Conservation (phyloP, 139 green algal genomes). For the Eudorina sp. region DNA sequence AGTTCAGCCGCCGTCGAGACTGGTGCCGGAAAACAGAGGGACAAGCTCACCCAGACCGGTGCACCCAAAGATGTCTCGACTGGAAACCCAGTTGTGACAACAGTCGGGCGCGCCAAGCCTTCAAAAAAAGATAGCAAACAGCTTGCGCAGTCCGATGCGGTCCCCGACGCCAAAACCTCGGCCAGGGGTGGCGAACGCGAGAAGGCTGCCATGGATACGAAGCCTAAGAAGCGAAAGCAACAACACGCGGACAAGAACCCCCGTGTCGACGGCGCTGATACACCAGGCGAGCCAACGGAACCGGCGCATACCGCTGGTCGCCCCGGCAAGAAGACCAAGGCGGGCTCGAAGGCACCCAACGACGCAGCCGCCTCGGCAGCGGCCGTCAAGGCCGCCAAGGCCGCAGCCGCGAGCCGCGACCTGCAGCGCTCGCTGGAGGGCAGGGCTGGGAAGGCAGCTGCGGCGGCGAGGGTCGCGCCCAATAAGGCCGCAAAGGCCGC, state of each 20-base stretch:
- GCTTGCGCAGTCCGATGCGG: not conserved
- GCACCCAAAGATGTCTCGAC: not conserved
- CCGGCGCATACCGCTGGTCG: no score
- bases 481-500: not conserved
- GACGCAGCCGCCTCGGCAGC: not conserved
- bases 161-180: not conserved
- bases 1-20: not conserved
- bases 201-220: no score
- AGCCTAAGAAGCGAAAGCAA: no score
- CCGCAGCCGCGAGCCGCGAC: not conserved
- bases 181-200: no score
- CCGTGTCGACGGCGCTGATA: no score
- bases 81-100: not conserved
- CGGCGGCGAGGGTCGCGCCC: not conserved
- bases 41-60: not conserved
- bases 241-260: no score
- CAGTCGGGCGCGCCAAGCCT: not conserved
- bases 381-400: not conserved
- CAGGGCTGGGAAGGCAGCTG: not conserved
- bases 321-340: not conserved
- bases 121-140: not conserved
- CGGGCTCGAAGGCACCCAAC: not conserved
- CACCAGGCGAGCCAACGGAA: no score
- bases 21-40: not conserved
- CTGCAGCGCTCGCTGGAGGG: slow-evolving; percentile 5